Conservation (phyloP, 1,284 basidiomycete species). For the Rhodotorula sp. region DNA sequence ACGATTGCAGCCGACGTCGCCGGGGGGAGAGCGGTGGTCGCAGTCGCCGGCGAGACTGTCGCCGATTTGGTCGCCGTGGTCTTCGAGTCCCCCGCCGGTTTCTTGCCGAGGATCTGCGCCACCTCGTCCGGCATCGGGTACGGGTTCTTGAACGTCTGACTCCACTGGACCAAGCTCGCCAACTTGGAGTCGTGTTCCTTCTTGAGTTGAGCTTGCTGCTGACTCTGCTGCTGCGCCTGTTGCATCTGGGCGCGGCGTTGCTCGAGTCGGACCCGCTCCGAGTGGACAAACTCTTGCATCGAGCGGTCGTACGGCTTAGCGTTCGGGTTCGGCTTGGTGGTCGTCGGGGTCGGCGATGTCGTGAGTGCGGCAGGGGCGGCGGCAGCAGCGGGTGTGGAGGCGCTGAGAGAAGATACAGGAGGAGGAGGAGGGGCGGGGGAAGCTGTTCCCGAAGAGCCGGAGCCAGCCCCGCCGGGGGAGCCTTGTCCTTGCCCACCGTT, state of each 20-base stretch:
- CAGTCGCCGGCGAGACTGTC: slow-evolving; percentile 1
- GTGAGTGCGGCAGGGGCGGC: not conserved
- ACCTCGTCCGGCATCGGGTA: slow-evolving; percentile 61
- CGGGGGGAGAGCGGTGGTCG: slow-evolving; percentile 18
- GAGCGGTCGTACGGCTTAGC: slow-evolving; percentile 13
- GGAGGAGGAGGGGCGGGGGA: not conserved
- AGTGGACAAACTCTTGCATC: slow-evolving; percentile 81
- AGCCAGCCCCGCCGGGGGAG: too few species aligned
- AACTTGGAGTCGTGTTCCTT: slow-evolving; percentile 90
- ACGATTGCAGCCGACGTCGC: slow-evolving; percentile 7
- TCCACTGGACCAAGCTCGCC: slow-evolving; percentile 88
- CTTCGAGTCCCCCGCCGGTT: slow-evolving; percentile 10
- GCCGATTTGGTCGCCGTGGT: slow-evolving; percentile 15
- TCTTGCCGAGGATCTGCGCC: slow-evolving; percentile 41
- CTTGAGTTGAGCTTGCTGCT: slow-evolving; percentile 58
- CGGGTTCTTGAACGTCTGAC: slow-evolving; percentile 93
- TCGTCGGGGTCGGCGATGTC: slow-evolving; percentile 46
- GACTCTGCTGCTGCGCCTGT: slow-evolving; percentile 68
- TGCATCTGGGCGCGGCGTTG: slow-evolving; percentile 79
- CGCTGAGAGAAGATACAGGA: slow-evolving; percentile 5
- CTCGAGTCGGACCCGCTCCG: slow-evolving; percentile 80
- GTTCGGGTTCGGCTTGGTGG: slow-evolving; percentile 3
- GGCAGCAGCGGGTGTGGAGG: slow-evolving; percentile 1
- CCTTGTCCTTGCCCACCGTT: slow-evolving; percentile 1
- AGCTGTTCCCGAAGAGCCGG: not conserved